phyloP scores from a whole-genome alignment of 495 filamentous ascomycete genomes.

The Talaromyces ruber region DNA sequence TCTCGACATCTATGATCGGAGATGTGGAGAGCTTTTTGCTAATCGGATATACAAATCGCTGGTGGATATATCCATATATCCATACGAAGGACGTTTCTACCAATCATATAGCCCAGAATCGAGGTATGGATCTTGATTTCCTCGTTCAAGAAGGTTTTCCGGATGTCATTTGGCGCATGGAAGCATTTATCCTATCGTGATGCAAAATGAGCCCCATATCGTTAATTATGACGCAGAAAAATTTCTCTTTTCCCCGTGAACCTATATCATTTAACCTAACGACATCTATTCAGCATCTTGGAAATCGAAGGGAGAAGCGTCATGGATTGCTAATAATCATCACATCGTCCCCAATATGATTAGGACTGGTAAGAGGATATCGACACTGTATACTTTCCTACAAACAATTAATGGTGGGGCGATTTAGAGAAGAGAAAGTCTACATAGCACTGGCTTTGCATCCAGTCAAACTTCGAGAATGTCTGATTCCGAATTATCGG shows the following conservation, averaged over 20 bases:
- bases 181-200: not conserved
- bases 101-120: not conserved
- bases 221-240: not conserved
- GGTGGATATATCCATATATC: not conserved
- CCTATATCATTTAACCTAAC: not conserved
- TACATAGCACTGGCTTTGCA: not conserved
- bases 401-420: not conserved
- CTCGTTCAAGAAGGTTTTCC: not conserved
- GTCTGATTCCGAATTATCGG: not conserved
- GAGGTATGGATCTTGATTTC: not conserved
- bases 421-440: not conserved
- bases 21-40: not conserved
- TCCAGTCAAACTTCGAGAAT: not conserved
- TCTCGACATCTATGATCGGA: not conserved
- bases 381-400: not conserved
- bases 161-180: not conserved
- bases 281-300: not conserved
- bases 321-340: not conserved
- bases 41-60: not conserved
- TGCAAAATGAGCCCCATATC: not conserved
- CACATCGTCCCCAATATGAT: not conserved
- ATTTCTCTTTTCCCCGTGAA: not conserved
- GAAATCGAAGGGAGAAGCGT: not conserved
- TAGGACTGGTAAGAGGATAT: not conserved
- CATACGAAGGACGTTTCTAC: not conserved